phyloP scores from a whole-genome alignment of 2,329 filamentous ascomycete genomes.

The Periconia sp. region DNA sequence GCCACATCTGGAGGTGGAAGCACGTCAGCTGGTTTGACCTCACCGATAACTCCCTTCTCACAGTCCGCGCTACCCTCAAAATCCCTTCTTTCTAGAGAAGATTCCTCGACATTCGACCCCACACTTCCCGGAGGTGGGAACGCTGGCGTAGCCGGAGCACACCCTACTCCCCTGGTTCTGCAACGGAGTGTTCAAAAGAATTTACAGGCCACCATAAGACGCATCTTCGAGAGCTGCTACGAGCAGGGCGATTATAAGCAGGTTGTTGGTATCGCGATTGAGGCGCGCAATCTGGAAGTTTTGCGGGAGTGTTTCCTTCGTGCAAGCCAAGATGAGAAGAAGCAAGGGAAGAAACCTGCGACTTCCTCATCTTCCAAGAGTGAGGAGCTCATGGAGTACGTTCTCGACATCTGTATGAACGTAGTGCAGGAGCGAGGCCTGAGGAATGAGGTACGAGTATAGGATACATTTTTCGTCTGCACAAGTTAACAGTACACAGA shows the following conservation, averaged over 20 bases:
- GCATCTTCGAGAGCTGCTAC: conserved; percentile 89
- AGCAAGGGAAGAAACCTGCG: conserved; percentile 58
- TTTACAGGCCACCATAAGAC: conserved; percentile 80
- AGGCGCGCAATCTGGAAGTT: conserved; percentile 88
- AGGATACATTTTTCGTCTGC: not conserved
- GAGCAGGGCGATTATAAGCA: conserved; percentile 86
- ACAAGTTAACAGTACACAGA: conserved; percentile 51
- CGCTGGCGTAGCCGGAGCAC: conserved; percentile 54
- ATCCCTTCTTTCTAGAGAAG: conserved; percentile 84
- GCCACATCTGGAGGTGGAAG: conserved; percentile 66
- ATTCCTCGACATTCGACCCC: conserved; percentile 63
- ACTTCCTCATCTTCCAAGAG: conserved; percentile 62
- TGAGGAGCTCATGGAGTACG: conserved; percentile 96
- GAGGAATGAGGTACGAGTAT: conserved; percentile 62
- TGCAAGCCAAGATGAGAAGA: conserved; percentile 83
- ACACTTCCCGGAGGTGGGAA: conserved; percentile 59
- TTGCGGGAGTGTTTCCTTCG: conserved; percentile 84
- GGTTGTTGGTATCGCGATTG: conserved; percentile 94
- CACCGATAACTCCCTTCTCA: conserved; percentile 92
- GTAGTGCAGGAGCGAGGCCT: conserved; percentile 91
- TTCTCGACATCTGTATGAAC: conserved; percentile 94
- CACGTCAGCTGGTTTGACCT: conserved; percentile 69
- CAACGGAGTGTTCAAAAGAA: conserved; percentile 75
- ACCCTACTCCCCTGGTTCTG: conserved; percentile 65
- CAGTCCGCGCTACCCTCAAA: conserved; percentile 92